These are phyloP conservation scores for Garcia nutans DNA, from an alignment of 345 rosid species.

Conservation along the genomic window DNA sequence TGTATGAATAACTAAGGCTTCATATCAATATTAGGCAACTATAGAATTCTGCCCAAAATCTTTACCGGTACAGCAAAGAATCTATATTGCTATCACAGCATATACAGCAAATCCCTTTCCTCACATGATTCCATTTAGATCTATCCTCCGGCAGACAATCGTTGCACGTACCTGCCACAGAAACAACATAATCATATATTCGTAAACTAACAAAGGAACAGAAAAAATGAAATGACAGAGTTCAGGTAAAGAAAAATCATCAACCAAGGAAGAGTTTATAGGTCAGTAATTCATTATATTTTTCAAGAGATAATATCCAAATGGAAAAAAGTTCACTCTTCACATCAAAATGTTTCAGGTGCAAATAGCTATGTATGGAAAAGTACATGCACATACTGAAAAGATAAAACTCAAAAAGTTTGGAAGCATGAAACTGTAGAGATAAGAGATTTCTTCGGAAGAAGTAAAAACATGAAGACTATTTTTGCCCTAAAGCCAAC, in stretches of 20 bases:
- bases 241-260: not conserved
- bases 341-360: not conserved
- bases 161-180: slow-evolving; percentile 47
- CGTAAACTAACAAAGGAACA: slow-evolving; percentile 8
- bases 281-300: not conserved
- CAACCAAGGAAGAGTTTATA: not conserved
- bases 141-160: slow-evolving; percentile 39
- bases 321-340: not conserved
- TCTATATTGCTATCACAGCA: slow-evolving; percentile 71
- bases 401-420: not conserved
- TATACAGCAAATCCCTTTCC: slow-evolving; percentile 80
- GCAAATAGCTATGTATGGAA: not conserved
- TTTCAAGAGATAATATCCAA: not conserved
- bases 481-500: not conserved
- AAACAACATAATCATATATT: not conserved
- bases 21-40: not conserved
- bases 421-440: not conserved
- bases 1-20: not conserved
- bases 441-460: not conserved
- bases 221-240: not conserved
- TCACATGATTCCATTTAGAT: slow-evolving; percentile 70
- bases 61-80: slow-evolving; percentile 79
- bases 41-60: not conserved
- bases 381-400: not conserved
- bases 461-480: not conserved